These are phyloP conservation scores for Colletotrichum salicis DNA, from an alignment of 2,329 filamentous ascomycete species.

Conservation along the genomic window DNA sequence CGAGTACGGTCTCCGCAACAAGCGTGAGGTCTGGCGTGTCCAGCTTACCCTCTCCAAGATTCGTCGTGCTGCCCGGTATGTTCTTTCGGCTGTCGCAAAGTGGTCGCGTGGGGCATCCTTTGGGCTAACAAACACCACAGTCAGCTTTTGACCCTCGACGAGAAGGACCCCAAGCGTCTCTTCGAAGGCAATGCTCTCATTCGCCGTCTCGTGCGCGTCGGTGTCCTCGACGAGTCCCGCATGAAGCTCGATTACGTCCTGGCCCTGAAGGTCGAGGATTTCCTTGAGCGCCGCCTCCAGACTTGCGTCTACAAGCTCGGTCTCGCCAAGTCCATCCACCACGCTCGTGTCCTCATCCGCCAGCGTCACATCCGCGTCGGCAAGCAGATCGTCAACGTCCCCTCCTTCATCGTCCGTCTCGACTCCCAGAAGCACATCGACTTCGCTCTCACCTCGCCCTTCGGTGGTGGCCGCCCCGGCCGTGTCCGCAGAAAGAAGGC, in stretches of 20 bases:
- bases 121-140: slow-evolving; percentile 59
- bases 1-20: slow-evolving; percentile 99
- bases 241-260: slow-evolving; percentile 99
- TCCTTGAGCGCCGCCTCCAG: slow-evolving; percentile 99
- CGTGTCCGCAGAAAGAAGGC: slow-evolving; percentile 99
- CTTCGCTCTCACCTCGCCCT: slow-evolving; percentile 96
- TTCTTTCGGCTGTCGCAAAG: slow-evolving; percentile 1
- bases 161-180: slow-evolving; percentile 99
- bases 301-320: slow-evolving; percentile 99
- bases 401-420: slow-evolving; percentile 98
- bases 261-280: slow-evolving; percentile 98
- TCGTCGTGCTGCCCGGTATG: slow-evolving; percentile 99
- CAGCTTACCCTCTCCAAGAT: slow-evolving; percentile 99
- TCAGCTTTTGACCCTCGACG: slow-evolving; percentile 99
- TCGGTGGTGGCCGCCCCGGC: slow-evolving; percentile 95
- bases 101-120: background rate
- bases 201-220: slow-evolving; percentile 99
- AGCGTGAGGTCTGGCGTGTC: slow-evolving; percentile 99
- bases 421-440: slow-evolving; percentile 99
- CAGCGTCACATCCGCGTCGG: slow-evolving; percentile 99
- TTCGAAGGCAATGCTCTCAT: slow-evolving; percentile 99
- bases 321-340: slow-evolving; percentile 99
- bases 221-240: slow-evolving; percentile 99
- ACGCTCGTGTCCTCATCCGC: slow-evolving; percentile 99
- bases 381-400: slow-evolving; percentile 99